These are phyloP conservation scores for Stagonosporopsis tanaceti DNA, from an alignment of 2,329 filamentous ascomycete genomes.

Conservation along the genomic window DNA sequence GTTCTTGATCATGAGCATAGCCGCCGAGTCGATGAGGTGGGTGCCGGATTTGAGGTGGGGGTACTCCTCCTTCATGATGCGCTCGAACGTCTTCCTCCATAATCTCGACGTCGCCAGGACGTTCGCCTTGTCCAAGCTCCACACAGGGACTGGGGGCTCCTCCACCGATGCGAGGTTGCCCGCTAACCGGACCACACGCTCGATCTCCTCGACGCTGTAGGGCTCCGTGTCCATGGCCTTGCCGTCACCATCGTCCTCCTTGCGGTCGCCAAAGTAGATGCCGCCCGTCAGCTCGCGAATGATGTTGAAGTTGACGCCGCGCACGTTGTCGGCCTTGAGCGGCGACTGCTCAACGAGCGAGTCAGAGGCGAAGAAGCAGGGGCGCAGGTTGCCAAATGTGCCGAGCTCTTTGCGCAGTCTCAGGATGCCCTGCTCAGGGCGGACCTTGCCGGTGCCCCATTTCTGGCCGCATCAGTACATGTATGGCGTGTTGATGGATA, in stretches of 20 bases:
- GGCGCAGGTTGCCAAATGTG: constrained; percentile 93
- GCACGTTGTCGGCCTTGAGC: constrained; percentile 84
- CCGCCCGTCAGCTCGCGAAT: constrained; percentile 91
- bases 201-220: constrained; percentile 84
- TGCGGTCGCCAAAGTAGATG: constrained; percentile 93
- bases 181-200: constrained; percentile 84
- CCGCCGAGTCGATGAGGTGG: constrained; percentile 94
- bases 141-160: constrained; percentile 79
- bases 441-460: constrained; percentile 90
- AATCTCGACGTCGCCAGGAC: constrained; percentile 88
- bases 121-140: constrained; percentile 95
- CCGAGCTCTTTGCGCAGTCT: constrained; percentile 90
- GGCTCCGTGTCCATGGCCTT: constrained; percentile 84
- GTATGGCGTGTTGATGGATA: neutral
- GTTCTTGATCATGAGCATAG: constrained; percentile 98
- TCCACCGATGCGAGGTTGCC: constrained; percentile 81
- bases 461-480: constrained; percentile 58
- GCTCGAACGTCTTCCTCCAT: constrained; percentile 86
- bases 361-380: constrained; percentile 93
- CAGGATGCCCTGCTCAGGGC: constrained; percentile 92
- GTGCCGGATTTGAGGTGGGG: constrained; percentile 84
- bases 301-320: constrained; percentile 89
- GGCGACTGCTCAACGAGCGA: constrained; percentile 83
- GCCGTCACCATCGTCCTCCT: constrained; percentile 78
- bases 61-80: constrained; percentile 88